Percentiles rank a stretch among this genome's conserved stretches.
Conservation (phyloP, 1,284 basidiomycete species). For the Ustilago bromivora region DNA sequence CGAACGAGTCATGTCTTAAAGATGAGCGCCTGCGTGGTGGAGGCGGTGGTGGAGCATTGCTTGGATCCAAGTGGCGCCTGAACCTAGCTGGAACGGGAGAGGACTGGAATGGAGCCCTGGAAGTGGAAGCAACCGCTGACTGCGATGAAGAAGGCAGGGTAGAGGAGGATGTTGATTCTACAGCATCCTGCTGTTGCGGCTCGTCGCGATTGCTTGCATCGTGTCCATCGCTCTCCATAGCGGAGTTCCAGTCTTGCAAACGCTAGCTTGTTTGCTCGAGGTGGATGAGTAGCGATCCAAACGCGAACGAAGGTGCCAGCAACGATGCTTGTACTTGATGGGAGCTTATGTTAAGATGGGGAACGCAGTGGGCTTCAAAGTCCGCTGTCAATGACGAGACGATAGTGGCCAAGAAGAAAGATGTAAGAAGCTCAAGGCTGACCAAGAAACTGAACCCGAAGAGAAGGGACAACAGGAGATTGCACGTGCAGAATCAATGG, state of each 20-base stretch:
- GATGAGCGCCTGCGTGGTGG: not conserved
- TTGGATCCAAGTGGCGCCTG: conserved; percentile 13
- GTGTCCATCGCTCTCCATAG: not conserved
- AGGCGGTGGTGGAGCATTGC: not conserved
- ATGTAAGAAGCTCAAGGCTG: not conserved
- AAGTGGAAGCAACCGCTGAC: conserved; percentile 3
- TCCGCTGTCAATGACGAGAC: not conserved
- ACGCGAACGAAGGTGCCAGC: not conserved
- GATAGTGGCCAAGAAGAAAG: conserved; percentile 7
- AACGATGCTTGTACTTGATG: not conserved
- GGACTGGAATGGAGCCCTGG: conserved; percentile 18
- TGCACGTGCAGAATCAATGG: conserved; percentile 3
- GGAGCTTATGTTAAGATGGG: not conserved
- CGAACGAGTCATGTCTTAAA: conserved; percentile 7
- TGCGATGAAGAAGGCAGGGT: not conserved
- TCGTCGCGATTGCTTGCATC: not conserved
- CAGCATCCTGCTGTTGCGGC: not conserved
- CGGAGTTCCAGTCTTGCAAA: not conserved
- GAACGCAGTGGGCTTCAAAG: too few species aligned
- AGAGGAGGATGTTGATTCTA: not conserved
- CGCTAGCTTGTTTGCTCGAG: not conserved
- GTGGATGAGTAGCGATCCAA: not conserved
- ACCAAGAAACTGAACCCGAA: not conserved
- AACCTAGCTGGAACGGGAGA: conserved; percentile 27
- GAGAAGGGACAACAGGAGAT: not conserved